Evolutionary conservation across 2,329 filamentous ascomycete genomes (phyloP), one percentile per base, ranked within the genome.

Genomic region (Rhytidhysteron rufulum): DNA sequence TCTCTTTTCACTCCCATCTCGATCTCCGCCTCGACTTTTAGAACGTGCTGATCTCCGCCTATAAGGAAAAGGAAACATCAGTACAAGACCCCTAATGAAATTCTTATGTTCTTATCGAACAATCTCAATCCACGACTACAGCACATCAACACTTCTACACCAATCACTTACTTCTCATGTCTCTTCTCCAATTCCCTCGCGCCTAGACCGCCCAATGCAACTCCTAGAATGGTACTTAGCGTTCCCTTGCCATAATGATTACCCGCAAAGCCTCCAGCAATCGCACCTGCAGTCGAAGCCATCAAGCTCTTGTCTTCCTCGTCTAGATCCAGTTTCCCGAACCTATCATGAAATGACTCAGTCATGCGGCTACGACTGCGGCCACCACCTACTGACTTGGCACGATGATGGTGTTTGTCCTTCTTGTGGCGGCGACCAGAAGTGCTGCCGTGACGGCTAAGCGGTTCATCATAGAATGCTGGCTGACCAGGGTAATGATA

Each of bases 281-380:
- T 62, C 57, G 61, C 62, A 62, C 62, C 62, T 55, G 54, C 60
- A 51, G 61, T 51, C 40, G 57, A 57, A 48, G 62, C 61, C 34
- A 58, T 58, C 47, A 64, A 44, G 42, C 52, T 52, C 43, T 53
- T 56, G 21, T 62, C 60, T 25, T 55, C 53, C 45, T 16, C 19
- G 24, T 40, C 40, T 7, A 55, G 31, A 42, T 62, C 58, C 45
- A 63, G 53, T 35, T 49, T 48, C 33, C 63, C 62, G 44, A 64
- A 61, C 47, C 58, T 64, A 45, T 53, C 58, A 47, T 60, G 59
- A 44, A 63, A 43, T 51, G 56, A 54, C 53, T 56, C 53, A 55
- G 49, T 48, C 45, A 60, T 50, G 43, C 52, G 55, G 50, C 57
- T 60, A 39, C 57, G 58, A 46, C 54, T 57, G 39, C 59, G 58